These are phyloP conservation scores for Hydrangea macrophylla DNA, from an alignment of 148 eudicot species.

Conservation along the genomic window DNA sequence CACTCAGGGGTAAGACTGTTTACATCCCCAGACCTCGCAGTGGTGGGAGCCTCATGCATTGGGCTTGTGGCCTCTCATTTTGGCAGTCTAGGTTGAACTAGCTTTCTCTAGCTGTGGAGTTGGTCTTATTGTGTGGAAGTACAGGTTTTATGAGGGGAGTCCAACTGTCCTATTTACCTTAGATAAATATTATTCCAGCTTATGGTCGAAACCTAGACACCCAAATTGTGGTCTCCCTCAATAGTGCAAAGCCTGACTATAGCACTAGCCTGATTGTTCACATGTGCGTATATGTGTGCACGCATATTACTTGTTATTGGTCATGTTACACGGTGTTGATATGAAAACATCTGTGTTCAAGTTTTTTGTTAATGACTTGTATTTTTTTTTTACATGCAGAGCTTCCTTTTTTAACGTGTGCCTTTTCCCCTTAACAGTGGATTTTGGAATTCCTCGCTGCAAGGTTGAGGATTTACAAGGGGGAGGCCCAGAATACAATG, in stretches of 20 bases:
- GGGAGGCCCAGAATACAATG: conserved; percentile 74
- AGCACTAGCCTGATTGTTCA: background rate
- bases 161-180: background rate
- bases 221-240: background rate
- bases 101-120: background rate
- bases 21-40: no score
- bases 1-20: no score
- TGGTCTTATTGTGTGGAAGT: background rate
- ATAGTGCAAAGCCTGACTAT: background rate
- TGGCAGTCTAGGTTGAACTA: background rate
- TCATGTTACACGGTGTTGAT: no score
- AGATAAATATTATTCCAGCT: background rate
- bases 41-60: no score
- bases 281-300: background rate
- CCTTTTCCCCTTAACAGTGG: conserved; percentile 42
- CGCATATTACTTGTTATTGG: background rate
- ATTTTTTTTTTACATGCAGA: no score
- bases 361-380: background rate
- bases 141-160: background rate
- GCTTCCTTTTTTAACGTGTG: background rate
- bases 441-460: conserved; percentile 76
- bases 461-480: conserved; percentile 62
- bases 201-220: background rate
- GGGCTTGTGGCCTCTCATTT: no score
- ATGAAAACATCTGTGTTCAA: background rate